Evolutionary conservation across 371 early-diverging fungal species (phyloP).

Genomic region (Batkoa obscura): DNA sequence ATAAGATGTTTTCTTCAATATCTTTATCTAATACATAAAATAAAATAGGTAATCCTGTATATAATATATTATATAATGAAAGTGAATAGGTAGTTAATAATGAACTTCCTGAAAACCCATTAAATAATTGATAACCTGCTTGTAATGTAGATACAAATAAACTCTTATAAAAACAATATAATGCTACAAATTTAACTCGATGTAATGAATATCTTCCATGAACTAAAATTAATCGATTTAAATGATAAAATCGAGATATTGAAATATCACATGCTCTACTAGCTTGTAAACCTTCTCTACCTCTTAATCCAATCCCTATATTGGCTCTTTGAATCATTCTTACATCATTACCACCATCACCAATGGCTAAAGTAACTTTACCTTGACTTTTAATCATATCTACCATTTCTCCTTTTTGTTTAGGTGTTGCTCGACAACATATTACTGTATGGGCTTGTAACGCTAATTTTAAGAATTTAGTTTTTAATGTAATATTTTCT

Average conservation of each 20-base stretch:
- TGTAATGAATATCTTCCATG: slow-evolving; percentile 69
- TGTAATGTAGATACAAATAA: slow-evolving; percentile 46
- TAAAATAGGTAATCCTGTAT: slow-evolving; percentile 58
- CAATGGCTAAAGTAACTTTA: slow-evolving; percentile 65
- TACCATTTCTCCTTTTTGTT: slow-evolving; percentile 77
- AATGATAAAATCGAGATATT: slow-evolving; percentile 56
- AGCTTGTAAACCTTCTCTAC: slow-evolving; percentile 73
- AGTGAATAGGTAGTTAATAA: slow-evolving; percentile 61
- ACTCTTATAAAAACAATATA: slow-evolving; percentile 70
- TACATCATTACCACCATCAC: slow-evolving; percentile 94
- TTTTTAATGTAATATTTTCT: slow-evolving; percentile 18
- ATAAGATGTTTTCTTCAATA: neutral
- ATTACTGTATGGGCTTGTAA: slow-evolving; percentile 52
- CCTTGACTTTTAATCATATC: slow-evolving; percentile 33
- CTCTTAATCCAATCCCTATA: slow-evolving; percentile 73
- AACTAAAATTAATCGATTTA: slow-evolving; percentile 48
- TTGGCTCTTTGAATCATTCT: slow-evolving; percentile 82
- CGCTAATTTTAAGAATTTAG: slow-evolving; percentile 44
- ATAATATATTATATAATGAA: slow-evolving; percentile 62
- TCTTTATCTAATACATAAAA: slow-evolving; percentile 13
- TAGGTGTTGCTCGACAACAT: slow-evolving; percentile 85
- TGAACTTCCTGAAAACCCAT: slow-evolving; percentile 64
- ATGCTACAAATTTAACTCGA: slow-evolving; percentile 43
- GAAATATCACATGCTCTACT: slow-evolving; percentile 64
- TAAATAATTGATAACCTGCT: slow-evolving; percentile 40